Base-by-base conservation (phyloP, 495 filamentous ascomycete genomes). In the Tuber calosporum region DNA sequence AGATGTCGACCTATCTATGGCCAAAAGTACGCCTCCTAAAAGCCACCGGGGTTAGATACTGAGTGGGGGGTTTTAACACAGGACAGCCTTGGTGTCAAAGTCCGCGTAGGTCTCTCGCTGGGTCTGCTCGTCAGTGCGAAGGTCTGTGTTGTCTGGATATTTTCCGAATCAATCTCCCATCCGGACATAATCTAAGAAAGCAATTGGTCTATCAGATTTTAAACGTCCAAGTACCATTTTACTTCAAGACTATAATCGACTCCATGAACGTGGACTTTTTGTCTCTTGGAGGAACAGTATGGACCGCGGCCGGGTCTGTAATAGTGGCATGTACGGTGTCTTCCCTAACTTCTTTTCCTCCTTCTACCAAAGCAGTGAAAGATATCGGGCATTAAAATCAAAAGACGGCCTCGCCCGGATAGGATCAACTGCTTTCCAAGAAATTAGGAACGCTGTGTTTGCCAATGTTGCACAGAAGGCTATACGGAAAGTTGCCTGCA, bases 181-280 rank as follows among this genome's bases (percentile, higher is more conserved):
- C 30, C 38, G 68, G 5, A 73, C 53, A 68, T 30, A 62, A 62
- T 62, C 20, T 75, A 45, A 70, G 67, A 66, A 67, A 38, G 1
- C 53, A 15, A 68, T 68, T 15, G 67, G 66, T 37, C 19, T 66
- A 41, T 37, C 66, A 91, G 89, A 86, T 97, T 72, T 86, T 98
- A 77, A 99, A 97, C 83, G 96, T 99, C 9, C 93, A 99, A 84
- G 91, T 99, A 53, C 95, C 95, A 5, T 99, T 99, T 83, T 99
- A 97, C 85, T 98, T 99, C 85, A 97, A 97, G 83, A 92, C 86
- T 82, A 99, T 99, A 77, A 91, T 99, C 66, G 95, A 99, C 82
- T 89, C 90, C 34, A 96, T 99, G 92, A 99, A 99, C 81, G 87
- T 99, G 75, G 95, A 97, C 81, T 92, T 97, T 83, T 87, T 88